A percentile compares a stretch with the other conserved stretches of the same genome.
phyloP scores from a whole-genome alignment of 495 filamentous ascomycete species.

The Aspergillus egyptiacus region DNA sequence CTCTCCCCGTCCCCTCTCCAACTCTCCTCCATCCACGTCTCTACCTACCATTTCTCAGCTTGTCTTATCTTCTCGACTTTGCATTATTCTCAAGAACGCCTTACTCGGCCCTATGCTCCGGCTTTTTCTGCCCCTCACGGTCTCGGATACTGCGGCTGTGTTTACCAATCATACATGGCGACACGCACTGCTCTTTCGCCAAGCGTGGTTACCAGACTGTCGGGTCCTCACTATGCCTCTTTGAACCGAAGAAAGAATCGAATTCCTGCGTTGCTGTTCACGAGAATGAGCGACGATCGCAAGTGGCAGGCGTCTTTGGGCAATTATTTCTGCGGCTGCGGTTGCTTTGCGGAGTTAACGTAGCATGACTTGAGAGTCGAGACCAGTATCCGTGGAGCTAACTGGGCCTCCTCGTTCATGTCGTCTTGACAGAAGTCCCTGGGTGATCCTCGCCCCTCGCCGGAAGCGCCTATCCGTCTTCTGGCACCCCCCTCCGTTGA shows the following conservation, averaged over 20 bases:
- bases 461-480: slow-evolving; percentile 1
- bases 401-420: slow-evolving; percentile 12
- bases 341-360: slow-evolving; percentile 1
- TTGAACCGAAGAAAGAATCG: slow-evolving; percentile 15
- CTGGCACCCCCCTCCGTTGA: slow-evolving; percentile 6
- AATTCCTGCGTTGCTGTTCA: slow-evolving; percentile 17
- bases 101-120: neutral
- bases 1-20: too few species aligned
- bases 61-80: neutral
- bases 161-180: slow-evolving; percentile 23
- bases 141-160: slow-evolving; percentile 20
- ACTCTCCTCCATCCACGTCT: slow-evolving; percentile 2
- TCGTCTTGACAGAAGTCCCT: slow-evolving; percentile 4
- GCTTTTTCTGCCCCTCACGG: slow-evolving; percentile 2
- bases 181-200: slow-evolving; percentile 31
- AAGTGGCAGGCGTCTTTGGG: slow-evolving; percentile 11
- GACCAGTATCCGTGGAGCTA: slow-evolving; percentile 5
- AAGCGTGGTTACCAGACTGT: slow-evolving; percentile 32
- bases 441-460: slow-evolving; percentile 6
- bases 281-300: slow-evolving; percentile 15
- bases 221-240: slow-evolving; percentile 28
- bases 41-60: neutral
- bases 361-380: slow-evolving; percentile 7
- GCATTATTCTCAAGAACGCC: neutral
- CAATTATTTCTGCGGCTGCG: slow-evolving; percentile 7